phyloP scores from a whole-genome alignment of 2,329 filamentous ascomycete species.

The Trichophyton mentagrophytes region DNA sequence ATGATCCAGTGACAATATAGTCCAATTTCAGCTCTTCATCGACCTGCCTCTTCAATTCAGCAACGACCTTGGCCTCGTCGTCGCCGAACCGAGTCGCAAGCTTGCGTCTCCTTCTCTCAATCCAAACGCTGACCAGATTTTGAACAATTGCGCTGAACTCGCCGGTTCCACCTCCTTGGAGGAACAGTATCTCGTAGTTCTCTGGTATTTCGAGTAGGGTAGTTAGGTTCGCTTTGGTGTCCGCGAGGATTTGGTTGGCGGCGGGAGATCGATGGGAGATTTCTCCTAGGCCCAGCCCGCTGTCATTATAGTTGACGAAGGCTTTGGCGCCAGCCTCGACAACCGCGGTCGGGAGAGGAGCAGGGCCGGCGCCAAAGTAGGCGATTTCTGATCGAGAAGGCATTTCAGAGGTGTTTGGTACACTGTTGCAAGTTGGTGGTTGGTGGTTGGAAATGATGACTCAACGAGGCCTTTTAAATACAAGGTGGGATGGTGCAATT shows the following conservation, averaged over 20 bases:
- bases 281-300: constrained; percentile 75
- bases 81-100: constrained; percentile 38
- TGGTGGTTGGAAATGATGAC: not conserved
- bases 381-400: constrained; percentile 21
- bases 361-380: constrained; percentile 85
- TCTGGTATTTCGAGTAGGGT: constrained; percentile 68
- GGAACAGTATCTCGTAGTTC: constrained; percentile 77
- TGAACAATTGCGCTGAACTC: constrained; percentile 75
- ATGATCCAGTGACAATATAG: constrained; percentile 81
- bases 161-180: constrained; percentile 75
- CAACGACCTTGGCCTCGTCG: constrained; percentile 45
- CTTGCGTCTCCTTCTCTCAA: constrained; percentile 52
- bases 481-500: not conserved
- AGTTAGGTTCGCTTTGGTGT: constrained; percentile 61
- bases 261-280: constrained; percentile 76
- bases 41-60: constrained; percentile 51
- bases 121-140: constrained; percentile 75
- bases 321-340: constrained; percentile 63
- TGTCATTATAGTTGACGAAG: constrained; percentile 68
- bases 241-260: constrained; percentile 65
- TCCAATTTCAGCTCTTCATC: constrained; percentile 65
- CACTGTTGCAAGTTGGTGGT: not conserved
- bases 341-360: constrained; percentile 68
- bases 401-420: constrained; percentile 6
- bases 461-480: not conserved